Conservation (phyloP, 1,284 basidiomycete species). For the Heliocybe sulcata region DNA sequence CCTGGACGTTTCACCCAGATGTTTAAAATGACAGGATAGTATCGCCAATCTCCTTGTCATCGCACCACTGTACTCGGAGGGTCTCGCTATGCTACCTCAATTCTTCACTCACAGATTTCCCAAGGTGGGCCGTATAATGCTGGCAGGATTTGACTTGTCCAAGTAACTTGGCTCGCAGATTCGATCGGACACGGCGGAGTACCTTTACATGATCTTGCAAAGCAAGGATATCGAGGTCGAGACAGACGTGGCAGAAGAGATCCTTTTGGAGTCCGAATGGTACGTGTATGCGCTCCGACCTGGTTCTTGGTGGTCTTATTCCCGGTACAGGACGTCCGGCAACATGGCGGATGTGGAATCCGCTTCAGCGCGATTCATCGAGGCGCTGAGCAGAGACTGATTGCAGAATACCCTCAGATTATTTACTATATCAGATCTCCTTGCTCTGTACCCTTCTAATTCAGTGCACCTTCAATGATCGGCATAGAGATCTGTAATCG, state of each 20-base stretch:
- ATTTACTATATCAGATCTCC: not conserved
- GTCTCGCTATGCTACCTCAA: slow-evolving; percentile 36
- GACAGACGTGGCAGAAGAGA: slow-evolving; percentile 65
- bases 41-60: slow-evolving; percentile 56
- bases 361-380: slow-evolving; percentile 21
- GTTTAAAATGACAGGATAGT: slow-evolving; percentile 27
- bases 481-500: not conserved
- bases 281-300: slow-evolving; percentile 24
- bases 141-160: slow-evolving; percentile 4
- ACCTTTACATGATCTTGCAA: slow-evolving; percentile 70
- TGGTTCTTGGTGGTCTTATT: not conserved
- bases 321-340: not conserved
- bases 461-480: not conserved
- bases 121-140: slow-evolving; percentile 39
- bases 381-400: not conserved
- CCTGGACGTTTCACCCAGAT: slow-evolving; percentile 11
- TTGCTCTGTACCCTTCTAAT: not conserved
- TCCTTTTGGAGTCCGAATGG: slow-evolving; percentile 82
- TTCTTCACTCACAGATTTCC: slow-evolving; percentile 79
- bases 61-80: slow-evolving; percentile 35
- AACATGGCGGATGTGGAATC: slow-evolving; percentile 17
- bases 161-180: slow-evolving; percentile 37
- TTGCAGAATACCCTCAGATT: not conserved
- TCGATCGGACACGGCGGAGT: slow-evolving; percentile 73
- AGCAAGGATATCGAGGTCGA: slow-evolving; percentile 58